phyloP scores from a whole-genome alignment of 2,329 filamentous ascomycete species.

The Colletotrichum lupini region DNA sequence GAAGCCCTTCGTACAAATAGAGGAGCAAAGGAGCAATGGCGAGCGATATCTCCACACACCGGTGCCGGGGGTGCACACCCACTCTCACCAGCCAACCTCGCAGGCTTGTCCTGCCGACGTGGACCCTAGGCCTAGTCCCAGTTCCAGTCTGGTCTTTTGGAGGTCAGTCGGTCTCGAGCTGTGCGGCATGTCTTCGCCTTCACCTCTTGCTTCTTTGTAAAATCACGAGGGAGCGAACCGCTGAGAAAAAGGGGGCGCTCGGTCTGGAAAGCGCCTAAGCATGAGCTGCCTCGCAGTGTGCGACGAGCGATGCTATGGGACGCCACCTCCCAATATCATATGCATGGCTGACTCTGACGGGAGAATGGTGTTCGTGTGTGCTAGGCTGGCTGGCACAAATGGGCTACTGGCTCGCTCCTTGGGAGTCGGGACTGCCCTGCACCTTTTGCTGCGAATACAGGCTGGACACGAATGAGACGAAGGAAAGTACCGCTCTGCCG shows the following conservation, averaged over 20 bases:
- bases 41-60: neutral
- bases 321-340: constrained; percentile 34
- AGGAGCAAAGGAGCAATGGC: neutral
- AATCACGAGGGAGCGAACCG: neutral
- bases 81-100: constrained; percentile 2
- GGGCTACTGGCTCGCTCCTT: neutral
- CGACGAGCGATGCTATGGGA: constrained; percentile 14
- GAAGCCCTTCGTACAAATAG: neutral
- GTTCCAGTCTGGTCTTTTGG: neutral
- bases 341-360: constrained; percentile 30
- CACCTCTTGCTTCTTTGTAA: constrained; percentile 8
- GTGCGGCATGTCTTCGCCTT: neutral
- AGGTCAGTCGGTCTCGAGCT: neutral
- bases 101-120: neutral
- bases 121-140: neutral
- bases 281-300: neutral
- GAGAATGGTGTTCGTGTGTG: constrained; percentile 14
- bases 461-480: neutral
- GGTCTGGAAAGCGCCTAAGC: neutral
- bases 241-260: neutral
- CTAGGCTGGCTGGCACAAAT: neutral
- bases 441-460: neutral
- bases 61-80: neutral
- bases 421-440: neutral
- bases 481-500: neutral